Percentiles rank a stretch among this genome's conserved stretches.
Conservation (phyloP, 768 basidiomycete species). For the Lentinula guzmanii region DNA sequence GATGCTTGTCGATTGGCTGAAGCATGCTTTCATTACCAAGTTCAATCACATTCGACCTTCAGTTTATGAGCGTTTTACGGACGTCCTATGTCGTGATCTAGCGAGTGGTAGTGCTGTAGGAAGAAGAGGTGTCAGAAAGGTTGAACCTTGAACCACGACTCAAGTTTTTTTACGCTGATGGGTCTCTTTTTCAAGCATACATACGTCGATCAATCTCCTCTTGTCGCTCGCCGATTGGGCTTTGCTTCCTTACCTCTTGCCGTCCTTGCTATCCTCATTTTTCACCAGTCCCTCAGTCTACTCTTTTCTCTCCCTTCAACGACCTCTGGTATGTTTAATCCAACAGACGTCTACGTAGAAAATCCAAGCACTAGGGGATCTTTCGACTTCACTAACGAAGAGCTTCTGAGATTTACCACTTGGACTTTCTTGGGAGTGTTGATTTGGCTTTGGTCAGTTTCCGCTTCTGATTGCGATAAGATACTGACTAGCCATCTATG, state of each 20-base stretch:
- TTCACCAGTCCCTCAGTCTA: constrained; percentile 62
- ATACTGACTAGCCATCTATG: background rate
- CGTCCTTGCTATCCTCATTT: constrained; percentile 72
- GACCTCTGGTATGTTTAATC: constrained; percentile 15
- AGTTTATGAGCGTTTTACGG: constrained; percentile 92
- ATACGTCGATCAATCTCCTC: constrained; percentile 92
- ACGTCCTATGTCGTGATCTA: constrained; percentile 92
- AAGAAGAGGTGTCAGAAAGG: constrained; percentile 66
- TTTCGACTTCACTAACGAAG: constrained; percentile 38
- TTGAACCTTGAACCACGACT: constrained; percentile 16
- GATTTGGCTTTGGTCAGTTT: constrained; percentile 81
- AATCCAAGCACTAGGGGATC: constrained; percentile 35
- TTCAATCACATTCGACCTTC: constrained; percentile 97
- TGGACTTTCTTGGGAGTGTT: constrained; percentile 61
- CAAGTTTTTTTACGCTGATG: background rate
- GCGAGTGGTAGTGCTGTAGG: constrained; percentile 72
- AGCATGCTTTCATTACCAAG: constrained; percentile 99
- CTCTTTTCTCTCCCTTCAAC: constrained; percentile 47
- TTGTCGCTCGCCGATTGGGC: constrained; percentile 89
- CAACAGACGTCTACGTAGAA: background rate
- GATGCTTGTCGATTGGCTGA: constrained; percentile 96
- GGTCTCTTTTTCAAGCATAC: constrained; percentile 48
- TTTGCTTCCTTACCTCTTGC: constrained; percentile 92
- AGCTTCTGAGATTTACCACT: constrained; percentile 49
- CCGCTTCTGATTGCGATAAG: constrained; percentile 14